Conservation (phyloP, 2,329 filamentous ascomycete species). For the Ophiocordyceps camponoti-saundersi region DNA sequence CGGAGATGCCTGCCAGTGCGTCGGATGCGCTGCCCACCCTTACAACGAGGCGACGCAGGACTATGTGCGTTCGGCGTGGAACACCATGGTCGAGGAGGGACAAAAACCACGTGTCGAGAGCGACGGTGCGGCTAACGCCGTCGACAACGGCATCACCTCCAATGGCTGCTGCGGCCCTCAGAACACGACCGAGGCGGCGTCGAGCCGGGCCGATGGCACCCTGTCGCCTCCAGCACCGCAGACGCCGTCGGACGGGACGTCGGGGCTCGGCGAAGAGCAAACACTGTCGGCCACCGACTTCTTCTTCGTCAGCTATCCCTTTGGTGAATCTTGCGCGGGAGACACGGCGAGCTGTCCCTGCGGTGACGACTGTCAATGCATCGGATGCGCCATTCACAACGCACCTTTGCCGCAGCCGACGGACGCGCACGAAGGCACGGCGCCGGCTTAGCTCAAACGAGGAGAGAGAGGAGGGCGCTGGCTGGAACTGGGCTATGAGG, state of each 20-base stretch:
- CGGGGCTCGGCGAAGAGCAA: constrained; percentile 30
- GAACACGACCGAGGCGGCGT: constrained; percentile 4
- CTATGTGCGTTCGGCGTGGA: constrained; percentile 31
- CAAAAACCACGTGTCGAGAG: constrained; percentile 6
- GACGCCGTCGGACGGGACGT: constrained; percentile 30
- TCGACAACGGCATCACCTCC: constrained; percentile 6
- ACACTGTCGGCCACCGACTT: constrained; percentile 34
- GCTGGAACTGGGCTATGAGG: background rate
- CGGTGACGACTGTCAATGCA: constrained; percentile 40
- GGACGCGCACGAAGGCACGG: background rate
- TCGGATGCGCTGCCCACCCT: constrained; percentile 51
- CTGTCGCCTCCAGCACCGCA: constrained; percentile 22
- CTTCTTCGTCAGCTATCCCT: constrained; percentile 41
- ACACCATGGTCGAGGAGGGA: constrained; percentile 20
- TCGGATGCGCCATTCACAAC: constrained; percentile 38
- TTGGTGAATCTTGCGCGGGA: constrained; percentile 28
- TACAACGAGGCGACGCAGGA: constrained; percentile 46
- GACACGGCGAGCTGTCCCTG: constrained; percentile 35
- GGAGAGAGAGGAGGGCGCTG: background rate
- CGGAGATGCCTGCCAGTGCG: constrained; percentile 47
- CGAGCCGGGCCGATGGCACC: constrained; percentile 9
- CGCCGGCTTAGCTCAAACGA: background rate
- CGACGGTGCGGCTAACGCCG: constrained; percentile 8
- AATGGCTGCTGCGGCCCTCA: background rate
- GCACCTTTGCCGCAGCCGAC: constrained; percentile 7